These are phyloP conservation scores for Castanea sativa DNA, from an alignment of 306 rosid genomes.

Conservation along the genomic window DNA sequence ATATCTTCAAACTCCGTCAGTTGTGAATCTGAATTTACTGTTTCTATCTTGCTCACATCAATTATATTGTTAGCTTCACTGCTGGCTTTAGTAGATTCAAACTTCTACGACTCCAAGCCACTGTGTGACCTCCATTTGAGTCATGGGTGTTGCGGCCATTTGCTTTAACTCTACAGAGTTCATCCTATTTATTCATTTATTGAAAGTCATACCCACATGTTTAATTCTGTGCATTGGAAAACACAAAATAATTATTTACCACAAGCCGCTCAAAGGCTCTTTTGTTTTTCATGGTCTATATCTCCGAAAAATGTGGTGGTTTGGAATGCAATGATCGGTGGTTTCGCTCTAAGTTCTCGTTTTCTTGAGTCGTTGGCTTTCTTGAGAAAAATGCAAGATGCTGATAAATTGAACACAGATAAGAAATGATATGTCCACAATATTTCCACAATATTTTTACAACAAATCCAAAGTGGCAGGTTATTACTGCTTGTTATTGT, in stretches of 20 bases:
- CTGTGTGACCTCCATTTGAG: conserved; percentile 69
- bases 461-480: too few relatives aligned
- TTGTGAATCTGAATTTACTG: conserved; percentile 20
- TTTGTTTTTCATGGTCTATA: too few relatives aligned
- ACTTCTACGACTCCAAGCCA: conserved; percentile 91
- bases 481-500: too few relatives aligned
- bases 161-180: conserved; percentile 59
- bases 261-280: too few relatives aligned
- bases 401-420: conserved; percentile 22
- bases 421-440: too few relatives aligned
- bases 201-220: conserved; percentile 24
- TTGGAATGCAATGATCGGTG: conserved; percentile 61
- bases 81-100: conserved; percentile 50
- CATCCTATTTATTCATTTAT: conserved; percentile 60
- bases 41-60: conserved; percentile 13
- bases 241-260: conserved; percentile 15
- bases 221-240: conserved; percentile 9
- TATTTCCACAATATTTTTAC: too few relatives aligned
- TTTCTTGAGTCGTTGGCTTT: conserved; percentile 29
- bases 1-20: conserved; percentile 18
- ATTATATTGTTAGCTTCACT: conserved; percentile 12
- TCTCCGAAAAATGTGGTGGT: conserved; percentile 32
- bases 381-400: conserved; percentile 43
- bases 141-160: conserved; percentile 58
- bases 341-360: conserved; percentile 28